Conservation (phyloP, 352 stramenopile species). For the Phytopythium boreale region DNA sequence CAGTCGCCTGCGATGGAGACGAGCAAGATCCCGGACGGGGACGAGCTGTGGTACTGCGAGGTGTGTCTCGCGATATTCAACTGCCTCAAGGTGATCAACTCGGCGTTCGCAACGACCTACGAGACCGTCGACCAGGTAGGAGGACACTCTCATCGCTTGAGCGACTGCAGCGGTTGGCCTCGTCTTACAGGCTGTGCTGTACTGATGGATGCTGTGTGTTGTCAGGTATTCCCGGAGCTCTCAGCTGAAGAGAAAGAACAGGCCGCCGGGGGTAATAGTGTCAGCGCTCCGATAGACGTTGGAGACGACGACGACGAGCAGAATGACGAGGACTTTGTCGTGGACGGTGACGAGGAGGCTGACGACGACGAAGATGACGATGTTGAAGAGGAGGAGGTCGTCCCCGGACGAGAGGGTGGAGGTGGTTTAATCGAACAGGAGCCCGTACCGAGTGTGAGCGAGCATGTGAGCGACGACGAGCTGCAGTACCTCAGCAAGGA, state of each 20-base stretch:
- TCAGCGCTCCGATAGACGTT: constrained; percentile 6
- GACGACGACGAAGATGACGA: constrained; percentile 8
- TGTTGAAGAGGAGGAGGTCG: constrained; percentile 5
- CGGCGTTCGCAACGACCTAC: constrained; percentile 67
- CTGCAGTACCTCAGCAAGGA: constrained; percentile 46
- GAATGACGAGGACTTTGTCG: constrained; percentile 52
- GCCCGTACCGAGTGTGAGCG: neutral
- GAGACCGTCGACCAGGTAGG: constrained; percentile 45
- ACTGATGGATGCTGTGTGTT: neutral
- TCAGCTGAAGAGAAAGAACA: constrained; percentile 25
- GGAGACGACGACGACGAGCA: constrained; percentile 40
- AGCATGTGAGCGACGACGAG: constrained; percentile 9
- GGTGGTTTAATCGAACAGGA: neutral
- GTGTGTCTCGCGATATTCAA: constrained; percentile 77
- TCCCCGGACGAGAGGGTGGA: neutral
- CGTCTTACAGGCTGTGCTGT: neutral
- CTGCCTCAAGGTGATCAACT: constrained; percentile 78
- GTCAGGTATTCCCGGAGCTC: constrained; percentile 52
- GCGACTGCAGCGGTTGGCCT: neutral
- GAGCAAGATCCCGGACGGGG: constrained; percentile 54
- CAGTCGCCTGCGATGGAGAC: constrained; percentile 60
- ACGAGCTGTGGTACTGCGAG: constrained; percentile 79
- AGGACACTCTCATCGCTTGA: neutral
- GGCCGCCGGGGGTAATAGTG: constrained; percentile 4
- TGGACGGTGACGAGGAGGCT: constrained; percentile 27